Base-by-base conservation (phyloP, 2,329 filamentous ascomycete species). In the Didymella sp. region DNA sequence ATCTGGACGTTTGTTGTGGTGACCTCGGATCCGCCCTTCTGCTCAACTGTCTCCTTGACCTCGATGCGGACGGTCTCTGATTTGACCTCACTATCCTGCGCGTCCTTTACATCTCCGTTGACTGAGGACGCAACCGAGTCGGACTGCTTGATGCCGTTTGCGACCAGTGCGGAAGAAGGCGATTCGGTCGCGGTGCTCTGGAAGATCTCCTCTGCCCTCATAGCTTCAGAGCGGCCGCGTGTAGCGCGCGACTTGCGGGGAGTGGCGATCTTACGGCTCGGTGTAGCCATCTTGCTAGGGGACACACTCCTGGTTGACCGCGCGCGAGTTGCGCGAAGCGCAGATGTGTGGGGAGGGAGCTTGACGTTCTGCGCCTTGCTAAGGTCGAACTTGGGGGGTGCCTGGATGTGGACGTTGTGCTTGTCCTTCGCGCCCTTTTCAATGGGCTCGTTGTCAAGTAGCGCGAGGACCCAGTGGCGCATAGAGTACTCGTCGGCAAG, bases 401-500 rank as follows among this genome's bases (percentile, higher is more conserved):
- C 87, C 15, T 85, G 79, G 64, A 97, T 96, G 59, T 83, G 85
- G 22, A 62, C 56, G 79, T 91, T 92, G 62, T 87, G 84, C 52
- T 91, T 85, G 63, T 88, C 89, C 63, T 86, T 86, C 24, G 85
- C 81, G 50, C 82, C 84, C 71, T 85, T 85, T 43, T 81, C 81
- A 59, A 98, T 96, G 25, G 92, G 89, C 61, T 89, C 81, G n/a
- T 92, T 87, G 73, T 98, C 94, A 46, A 99, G 84, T 17, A 99
- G 84, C n/a, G 95, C 95, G 54, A 87, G 87, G 66, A 99, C 91
- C 95, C 95, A 99, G 41, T 89, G 83, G 45, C 84, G 78, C 76
- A 98, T 92, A 54, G 86, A 84, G 76, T 98, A 99, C 77, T 98
- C 93, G 42, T 90, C 87, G 48, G 94, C 91, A 12, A 99, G 84